Evolutionary conservation across 164 flowering plant species (phyloP).

Genomic region (Macadamia tetraphylla): DNA sequence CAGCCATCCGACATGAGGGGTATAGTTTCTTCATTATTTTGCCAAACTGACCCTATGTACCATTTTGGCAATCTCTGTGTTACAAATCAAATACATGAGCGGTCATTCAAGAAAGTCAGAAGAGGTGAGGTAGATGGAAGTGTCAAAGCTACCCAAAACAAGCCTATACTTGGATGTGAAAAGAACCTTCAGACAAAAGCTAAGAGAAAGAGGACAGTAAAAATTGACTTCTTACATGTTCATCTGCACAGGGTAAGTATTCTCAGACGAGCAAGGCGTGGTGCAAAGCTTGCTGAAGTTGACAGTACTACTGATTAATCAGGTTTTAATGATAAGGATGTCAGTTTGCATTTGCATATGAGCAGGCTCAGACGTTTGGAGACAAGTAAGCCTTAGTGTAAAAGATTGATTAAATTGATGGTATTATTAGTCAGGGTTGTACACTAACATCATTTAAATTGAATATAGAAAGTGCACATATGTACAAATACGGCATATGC

Average conservation of each 20-base stretch:
- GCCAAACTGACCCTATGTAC: conserved; percentile 55
- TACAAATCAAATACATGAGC: conserved; percentile 22
- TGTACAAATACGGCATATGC: too few relatives aligned
- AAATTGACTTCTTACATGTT: conserved; percentile 17
- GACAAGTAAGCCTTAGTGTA: conserved; percentile 47
- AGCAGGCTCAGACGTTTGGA: conserved; percentile 36
- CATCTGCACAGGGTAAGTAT: conserved; percentile 34
- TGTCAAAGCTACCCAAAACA: conserved; percentile 13
- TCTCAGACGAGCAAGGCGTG: conserved; percentile 43
- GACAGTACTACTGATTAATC: conserved; percentile 20
- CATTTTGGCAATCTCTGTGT: conserved; percentile 51
- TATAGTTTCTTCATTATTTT: conserved; percentile 62
- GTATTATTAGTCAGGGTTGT: conserved; percentile 8
- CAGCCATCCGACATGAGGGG: conserved; percentile 59
- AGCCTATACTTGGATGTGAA: conserved; percentile 11
- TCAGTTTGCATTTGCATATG: conserved; percentile 15
- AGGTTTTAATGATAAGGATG: background rate
- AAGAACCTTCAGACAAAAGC: conserved; percentile 7
- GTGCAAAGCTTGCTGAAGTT: conserved; percentile 41
- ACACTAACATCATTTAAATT: background rate
- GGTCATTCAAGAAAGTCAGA: conserved; percentile 16
- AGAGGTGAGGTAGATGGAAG: conserved; percentile 17
- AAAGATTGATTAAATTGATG: conserved; percentile 32
- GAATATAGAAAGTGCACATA: background rate
- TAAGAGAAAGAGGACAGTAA: conserved; percentile 18